Evolutionary conservation across 2,329 filamentous ascomycete species (phyloP), one percentile per base, ranked within the genome.

Genomic region (Aspergillus tanneri): DNA sequence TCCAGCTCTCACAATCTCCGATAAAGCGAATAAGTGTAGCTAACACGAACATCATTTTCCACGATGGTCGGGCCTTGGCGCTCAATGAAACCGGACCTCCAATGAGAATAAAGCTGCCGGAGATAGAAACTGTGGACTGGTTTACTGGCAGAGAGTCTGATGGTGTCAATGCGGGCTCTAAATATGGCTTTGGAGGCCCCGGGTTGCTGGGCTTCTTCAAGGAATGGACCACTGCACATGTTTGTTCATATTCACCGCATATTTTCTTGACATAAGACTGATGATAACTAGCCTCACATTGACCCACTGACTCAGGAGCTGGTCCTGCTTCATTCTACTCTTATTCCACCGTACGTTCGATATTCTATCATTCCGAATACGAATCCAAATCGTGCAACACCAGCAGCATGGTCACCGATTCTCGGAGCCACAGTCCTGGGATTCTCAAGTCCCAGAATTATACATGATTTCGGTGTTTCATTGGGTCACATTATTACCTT

Each of bases 401-500:
- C n/a, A n/a, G 61, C 63, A 35, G 64, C 59, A 24, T 60, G 18
- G 4, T 16, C 46, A 1, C 5, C 18, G 60, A 44, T 49, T 51
- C 46, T 86, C 47, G 81, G 82, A 53, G 68, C 73, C 5, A 72
- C 82, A 0, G 75, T 88, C 0, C 78, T 83, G 0, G 84, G 84
- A 0, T 74, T 88, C 21, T 71, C 72, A 3, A 79, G 79, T 1
- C 80, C 84, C 2, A 87, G 85, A 61, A 85, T 88, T 78, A 88
- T 88, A 84, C 86, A 88, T 60, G 85, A 88, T 62, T 88, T 88
- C 65, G 85, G 85, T 11, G 84, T 85, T 1, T 86, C 84, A 2
- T 74, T 69, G 4, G 65, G 61, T 4, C 77, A 87, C 57, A 86
- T 84, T 0, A 69, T 88, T 28, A 86, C 88, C 46, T 77, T 88